A percentile compares a stretch with the other conserved stretches of the same genome.
phyloP scores from a whole-genome alignment of 2,329 filamentous ascomycete genomes.

The Aspergillus brasiliensis region DNA sequence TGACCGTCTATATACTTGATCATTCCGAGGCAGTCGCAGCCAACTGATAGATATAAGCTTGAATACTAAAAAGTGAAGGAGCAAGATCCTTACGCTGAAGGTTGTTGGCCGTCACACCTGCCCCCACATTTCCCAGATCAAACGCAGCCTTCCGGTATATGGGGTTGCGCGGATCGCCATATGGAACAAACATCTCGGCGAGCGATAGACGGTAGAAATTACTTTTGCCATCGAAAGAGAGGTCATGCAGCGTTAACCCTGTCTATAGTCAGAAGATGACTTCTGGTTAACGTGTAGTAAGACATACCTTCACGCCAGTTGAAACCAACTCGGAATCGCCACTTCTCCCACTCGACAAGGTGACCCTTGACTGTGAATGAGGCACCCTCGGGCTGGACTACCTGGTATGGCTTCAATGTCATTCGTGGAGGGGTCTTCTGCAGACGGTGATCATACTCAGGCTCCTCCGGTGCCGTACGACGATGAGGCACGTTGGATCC shows the following conservation, averaged over 20 bases:
- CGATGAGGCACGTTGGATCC: neutral
- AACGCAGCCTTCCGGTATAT: constrained; percentile 48
- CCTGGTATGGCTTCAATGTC: constrained; percentile 39
- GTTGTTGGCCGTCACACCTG: constrained; percentile 48
- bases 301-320: constrained; percentile 48
- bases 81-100: constrained; percentile 20
- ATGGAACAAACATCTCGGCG: constrained; percentile 50
- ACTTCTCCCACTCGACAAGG: constrained; percentile 45
- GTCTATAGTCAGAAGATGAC: neutral
- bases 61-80: neutral
- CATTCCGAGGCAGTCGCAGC: constrained; percentile 45
- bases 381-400: constrained; percentile 40
- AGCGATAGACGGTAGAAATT: constrained; percentile 47
- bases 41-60: constrained; percentile 16
- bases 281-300: neutral
- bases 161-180: constrained; percentile 45
- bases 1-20: constrained; percentile 48
- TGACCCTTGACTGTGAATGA: constrained; percentile 37
- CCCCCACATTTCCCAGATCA: constrained; percentile 48
- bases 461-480: constrained; percentile 27
- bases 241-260: constrained; percentile 35
- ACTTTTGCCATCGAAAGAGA: constrained; percentile 41
- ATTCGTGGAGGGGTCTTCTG: constrained; percentile 26
- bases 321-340: constrained; percentile 46
- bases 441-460: constrained; percentile 38